Evolutionary conservation across 768 basidiomycete genomes (phyloP).

Genomic region (Boletus sp.): DNA sequence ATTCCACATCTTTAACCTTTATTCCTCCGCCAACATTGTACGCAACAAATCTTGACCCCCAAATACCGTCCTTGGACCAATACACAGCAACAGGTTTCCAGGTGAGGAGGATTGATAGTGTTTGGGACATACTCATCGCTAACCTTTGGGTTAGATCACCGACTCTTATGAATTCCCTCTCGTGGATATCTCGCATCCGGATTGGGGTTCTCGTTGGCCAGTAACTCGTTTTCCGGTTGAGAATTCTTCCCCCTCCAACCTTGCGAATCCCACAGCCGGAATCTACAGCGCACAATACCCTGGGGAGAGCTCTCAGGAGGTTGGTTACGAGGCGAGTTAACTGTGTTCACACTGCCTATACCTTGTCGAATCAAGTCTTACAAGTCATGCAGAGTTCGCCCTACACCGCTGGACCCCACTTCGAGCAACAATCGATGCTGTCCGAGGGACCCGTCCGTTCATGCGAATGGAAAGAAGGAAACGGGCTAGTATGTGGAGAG

Average conservation of each 20-base stretch:
- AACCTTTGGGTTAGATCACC: neutral
- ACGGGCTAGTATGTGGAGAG: conserved; percentile 1
- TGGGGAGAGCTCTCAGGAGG: neutral
- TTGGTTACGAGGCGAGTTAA: neutral
- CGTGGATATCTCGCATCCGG: neutral
- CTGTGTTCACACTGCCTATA: neutral
- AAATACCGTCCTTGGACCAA: neutral
- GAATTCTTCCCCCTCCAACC: neutral
- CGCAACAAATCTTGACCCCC: neutral
- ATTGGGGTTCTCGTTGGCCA: neutral
- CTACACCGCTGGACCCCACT: too few relatives aligned
- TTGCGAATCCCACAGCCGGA: neutral
- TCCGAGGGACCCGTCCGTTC: too few relatives aligned
- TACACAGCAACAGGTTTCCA: neutral
- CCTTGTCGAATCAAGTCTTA: neutral
- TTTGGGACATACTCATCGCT: neutral
- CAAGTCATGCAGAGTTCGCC: neutral
- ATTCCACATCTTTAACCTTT: neutral
- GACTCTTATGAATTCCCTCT: fast-evolving
- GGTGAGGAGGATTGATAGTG: neutral
- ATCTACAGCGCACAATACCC: neutral
- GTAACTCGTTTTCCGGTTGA: neutral
- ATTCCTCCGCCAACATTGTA: neutral
- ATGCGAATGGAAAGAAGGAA: conserved; percentile 9
- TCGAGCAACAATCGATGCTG: neutral